phyloP scores from a whole-genome alignment of 176 grass and related monocot species.

The Oryza brachyantha region DNA sequence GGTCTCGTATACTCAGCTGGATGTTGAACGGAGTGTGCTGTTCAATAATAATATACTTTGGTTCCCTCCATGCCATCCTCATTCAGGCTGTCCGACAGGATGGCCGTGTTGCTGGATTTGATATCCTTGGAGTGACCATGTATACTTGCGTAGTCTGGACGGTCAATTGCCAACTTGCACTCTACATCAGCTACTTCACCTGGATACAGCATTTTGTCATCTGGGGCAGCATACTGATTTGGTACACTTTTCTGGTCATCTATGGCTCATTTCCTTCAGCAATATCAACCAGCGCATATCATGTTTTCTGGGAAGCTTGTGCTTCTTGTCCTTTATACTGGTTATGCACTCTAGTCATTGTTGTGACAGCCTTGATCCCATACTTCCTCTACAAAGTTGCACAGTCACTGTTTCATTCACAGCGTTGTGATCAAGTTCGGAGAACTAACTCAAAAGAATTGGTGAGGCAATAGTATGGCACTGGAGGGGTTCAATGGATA shows the following conservation, averaged over 20 bases:
- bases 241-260: constrained; percentile 60
- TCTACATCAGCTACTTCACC: constrained; percentile 84
- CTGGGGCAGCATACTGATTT: constrained; percentile 76
- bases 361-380: constrained; percentile 67
- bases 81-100: constrained; percentile 65
- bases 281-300: constrained; percentile 56
- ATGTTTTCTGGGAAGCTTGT: constrained; percentile 67
- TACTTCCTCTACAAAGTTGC: constrained; percentile 48
- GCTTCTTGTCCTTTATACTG: constrained; percentile 64
- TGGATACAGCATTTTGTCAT: constrained; percentile 84
- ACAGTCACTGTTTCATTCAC: constrained; percentile 57
- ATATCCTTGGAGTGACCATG: constrained; percentile 81
- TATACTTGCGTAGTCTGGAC: constrained; percentile 93
- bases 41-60: constrained; percentile 78
- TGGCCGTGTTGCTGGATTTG: constrained; percentile 54
- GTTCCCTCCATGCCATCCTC: constrained; percentile 51
- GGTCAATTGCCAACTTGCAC: constrained; percentile 81
- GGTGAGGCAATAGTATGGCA: constrained; percentile 8
- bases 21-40: constrained; percentile 77
- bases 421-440: constrained; percentile 56
- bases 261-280: constrained; percentile 59
- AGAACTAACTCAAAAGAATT: constrained; percentile 51
- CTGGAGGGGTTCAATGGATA: background rate
- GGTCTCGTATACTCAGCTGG: constrained; percentile 66
- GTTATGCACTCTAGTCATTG: constrained; percentile 66